phyloP scores from a whole-genome alignment of 495 filamentous ascomycete species.

The Peziza echinospora region DNA sequence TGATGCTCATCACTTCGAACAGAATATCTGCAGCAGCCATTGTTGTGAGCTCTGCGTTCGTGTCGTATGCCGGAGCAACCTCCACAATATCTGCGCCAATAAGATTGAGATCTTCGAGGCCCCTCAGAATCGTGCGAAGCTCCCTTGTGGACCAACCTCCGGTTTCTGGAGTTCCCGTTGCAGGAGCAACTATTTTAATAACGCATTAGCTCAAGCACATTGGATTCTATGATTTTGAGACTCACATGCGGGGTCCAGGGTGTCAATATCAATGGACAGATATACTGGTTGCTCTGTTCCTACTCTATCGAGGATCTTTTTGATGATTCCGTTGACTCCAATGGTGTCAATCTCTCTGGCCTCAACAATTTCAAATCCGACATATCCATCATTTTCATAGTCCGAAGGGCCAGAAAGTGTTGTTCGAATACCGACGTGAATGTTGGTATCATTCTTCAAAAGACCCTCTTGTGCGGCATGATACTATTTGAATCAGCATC shows the following conservation, averaged over 20 bases:
- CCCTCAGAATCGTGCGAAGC: constrained; percentile 48
- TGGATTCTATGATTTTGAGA: too few species aligned
- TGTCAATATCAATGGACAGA: constrained; percentile 74
- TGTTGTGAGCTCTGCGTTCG: constrained; percentile 42
- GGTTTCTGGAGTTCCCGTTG: constrained; percentile 70
- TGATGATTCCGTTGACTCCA: constrained; percentile 48
- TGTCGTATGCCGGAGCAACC: constrained; percentile 51
- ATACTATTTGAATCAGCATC: constrained; percentile 22
- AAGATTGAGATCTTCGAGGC: constrained; percentile 50
- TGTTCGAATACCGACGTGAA: constrained; percentile 71
- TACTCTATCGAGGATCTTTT: constrained; percentile 51
- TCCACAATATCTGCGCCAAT: constrained; percentile 64
- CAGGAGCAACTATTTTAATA: constrained; percentile 38
- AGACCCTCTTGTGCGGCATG: constrained; percentile 48
- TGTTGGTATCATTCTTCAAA: constrained; percentile 57
- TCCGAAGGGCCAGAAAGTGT: constrained; percentile 49
- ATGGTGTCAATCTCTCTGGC: constrained; percentile 62
- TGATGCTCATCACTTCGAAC: constrained; percentile 32
- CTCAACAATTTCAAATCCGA: constrained; percentile 62
- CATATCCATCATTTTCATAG: constrained; percentile 63
- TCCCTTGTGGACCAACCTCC: constrained; percentile 76
- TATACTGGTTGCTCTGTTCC: constrained; percentile 55
- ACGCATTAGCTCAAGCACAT: too few species aligned
- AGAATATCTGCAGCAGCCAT: constrained; percentile 37
- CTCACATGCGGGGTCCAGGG: constrained; percentile 51